A percentile compares a stretch with the other conserved stretches of the same genome.
Evolutionary conservation across 2,329 filamentous ascomycete genomes (phyloP).

Genomic region (Celoporthe dispersa): DNA sequence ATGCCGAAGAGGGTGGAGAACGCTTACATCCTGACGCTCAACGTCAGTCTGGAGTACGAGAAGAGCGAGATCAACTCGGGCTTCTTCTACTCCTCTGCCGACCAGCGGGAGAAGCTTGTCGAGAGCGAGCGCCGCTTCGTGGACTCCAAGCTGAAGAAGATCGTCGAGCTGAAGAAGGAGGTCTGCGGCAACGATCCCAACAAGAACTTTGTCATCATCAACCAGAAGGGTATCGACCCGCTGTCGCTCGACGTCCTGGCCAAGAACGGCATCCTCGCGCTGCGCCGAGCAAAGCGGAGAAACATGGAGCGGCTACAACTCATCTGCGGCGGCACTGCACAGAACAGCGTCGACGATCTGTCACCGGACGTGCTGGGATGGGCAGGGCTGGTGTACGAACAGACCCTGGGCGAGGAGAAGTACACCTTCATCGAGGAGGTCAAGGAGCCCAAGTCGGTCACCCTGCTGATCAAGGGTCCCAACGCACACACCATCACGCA

Average conservation of each 20-base stretch:
- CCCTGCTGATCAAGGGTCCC: conserved; percentile 95
- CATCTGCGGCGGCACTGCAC: conserved; percentile 85
- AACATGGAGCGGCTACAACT: conserved; percentile 99
- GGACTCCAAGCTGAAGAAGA: conserved; percentile 95
- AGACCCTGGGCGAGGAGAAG: conserved; percentile 97
- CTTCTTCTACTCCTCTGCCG: conserved; percentile 97
- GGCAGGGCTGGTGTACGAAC: conserved; percentile 96
- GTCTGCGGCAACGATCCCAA: conserved; percentile 91
- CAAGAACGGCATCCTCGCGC: conserved; percentile 96
- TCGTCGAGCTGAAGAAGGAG: conserved; percentile 96
- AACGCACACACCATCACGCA: conserved; percentile 97
- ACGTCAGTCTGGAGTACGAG: conserved; percentile 97
- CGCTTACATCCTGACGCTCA: conserved; percentile 91
- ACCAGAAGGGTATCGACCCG: conserved; percentile 99
- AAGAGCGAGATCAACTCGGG: conserved; percentile 99
- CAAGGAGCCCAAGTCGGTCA: conserved; percentile 98
- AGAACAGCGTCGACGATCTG: conserved; percentile 96
- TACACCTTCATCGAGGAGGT: conserved; percentile 99
- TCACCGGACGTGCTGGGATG: conserved; percentile 88
- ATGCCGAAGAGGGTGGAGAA: conserved; percentile 98
- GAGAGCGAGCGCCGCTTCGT: conserved; percentile 96
- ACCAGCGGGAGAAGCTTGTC: conserved; percentile 96
- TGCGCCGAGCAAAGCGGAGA: conserved; percentile 92
- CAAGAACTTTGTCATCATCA: conserved; percentile 97
- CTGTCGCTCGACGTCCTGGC: conserved; percentile 93